phyloP scores from a whole-genome alignment of 805 yeast species.

The Komagataella ulmi region DNA sequence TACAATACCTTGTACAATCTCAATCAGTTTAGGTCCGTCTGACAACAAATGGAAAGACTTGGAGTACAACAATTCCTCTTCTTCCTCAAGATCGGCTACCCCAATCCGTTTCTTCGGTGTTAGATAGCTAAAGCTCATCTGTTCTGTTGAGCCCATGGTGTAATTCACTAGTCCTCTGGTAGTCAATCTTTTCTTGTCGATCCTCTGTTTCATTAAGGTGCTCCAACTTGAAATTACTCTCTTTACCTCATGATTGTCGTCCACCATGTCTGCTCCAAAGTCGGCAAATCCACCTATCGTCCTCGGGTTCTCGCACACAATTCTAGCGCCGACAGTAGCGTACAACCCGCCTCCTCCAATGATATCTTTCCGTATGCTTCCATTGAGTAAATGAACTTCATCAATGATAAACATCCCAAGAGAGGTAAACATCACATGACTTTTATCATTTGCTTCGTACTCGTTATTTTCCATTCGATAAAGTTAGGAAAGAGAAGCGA shows the following conservation, averaged over 20 bases:
- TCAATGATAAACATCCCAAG: conserved; percentile 88
- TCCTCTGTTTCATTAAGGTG: conserved; percentile 42
- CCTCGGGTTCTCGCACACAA: conserved; percentile 26
- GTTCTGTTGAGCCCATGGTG: conserved; percentile 67
- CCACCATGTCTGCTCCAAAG: conserved; percentile 69
- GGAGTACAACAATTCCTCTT: conserved; percentile 24
- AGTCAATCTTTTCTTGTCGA: conserved; percentile 45
- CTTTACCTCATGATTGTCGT: not conserved
- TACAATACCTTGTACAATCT: conserved; percentile 25
- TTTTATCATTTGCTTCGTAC: not conserved
- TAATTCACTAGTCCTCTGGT: conserved; percentile 33
- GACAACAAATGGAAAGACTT: conserved; percentile 60
- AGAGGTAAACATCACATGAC: conserved; percentile 32
- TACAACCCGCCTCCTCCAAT: conserved; percentile 90
- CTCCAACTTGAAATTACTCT: conserved; percentile 11
- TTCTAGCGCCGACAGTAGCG: conserved; percentile 62
- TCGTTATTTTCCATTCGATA: not conserved
- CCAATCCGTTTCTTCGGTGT: conserved; percentile 50
- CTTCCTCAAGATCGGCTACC: conserved; percentile 34
- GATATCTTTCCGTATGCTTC: conserved; percentile 28
- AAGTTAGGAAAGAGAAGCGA: not conserved
- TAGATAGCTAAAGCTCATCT: conserved; percentile 44
- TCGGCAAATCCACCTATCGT: conserved; percentile 66
- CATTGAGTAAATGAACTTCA: conserved; percentile 50
- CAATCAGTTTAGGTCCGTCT: conserved; percentile 46